Percentiles rank a stretch among this genome's conserved stretches.
Evolutionary conservation across 2,329 filamentous ascomycete species (phyloP).

Genomic region (Madurella mycetomatis): DNA sequence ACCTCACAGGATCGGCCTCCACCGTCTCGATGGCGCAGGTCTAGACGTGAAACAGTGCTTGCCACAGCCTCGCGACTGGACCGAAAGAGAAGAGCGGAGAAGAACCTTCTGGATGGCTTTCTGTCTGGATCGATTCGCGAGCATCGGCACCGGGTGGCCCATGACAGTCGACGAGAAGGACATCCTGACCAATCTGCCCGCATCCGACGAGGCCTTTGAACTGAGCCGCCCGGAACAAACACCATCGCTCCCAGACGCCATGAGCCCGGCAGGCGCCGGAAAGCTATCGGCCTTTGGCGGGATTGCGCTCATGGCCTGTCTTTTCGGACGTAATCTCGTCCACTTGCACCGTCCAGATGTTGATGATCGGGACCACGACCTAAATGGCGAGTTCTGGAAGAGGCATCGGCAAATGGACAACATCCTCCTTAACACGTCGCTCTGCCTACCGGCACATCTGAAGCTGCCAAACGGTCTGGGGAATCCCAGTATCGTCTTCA

Average conservation of each 20-base stretch:
- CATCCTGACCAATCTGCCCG: conserved; percentile 79
- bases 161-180: conserved; percentile 91
- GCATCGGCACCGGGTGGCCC: conserved; percentile 95
- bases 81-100: conserved; percentile 83
- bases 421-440: conserved; percentile 78
- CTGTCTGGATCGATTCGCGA: conserved; percentile 84
- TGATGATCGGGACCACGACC: conserved; percentile 77
- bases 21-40: conserved; percentile 75
- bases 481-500: conserved; percentile 83
- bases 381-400: conserved; percentile 95
- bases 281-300: conserved; percentile 74
- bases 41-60: conserved; percentile 92
- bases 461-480: conserved; percentile 71
- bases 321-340: conserved; percentile 86
- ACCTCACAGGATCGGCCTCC: conserved; percentile 78
- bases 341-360: conserved; percentile 84
- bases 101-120: conserved; percentile 96
- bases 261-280: conserved; percentile 66
- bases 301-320: conserved; percentile 77
- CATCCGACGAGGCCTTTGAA: conserved; percentile 79
- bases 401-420: conserved; percentile 86
- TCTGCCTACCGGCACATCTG: conserved; percentile 75
- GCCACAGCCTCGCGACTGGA: conserved; percentile 84
- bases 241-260: conserved; percentile 63
- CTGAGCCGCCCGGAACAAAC: conserved; percentile 72